These are phyloP conservation scores for Clathrospora elynae DNA, from an alignment of 2,329 filamentous ascomycete genomes.

Conservation along the genomic window DNA sequence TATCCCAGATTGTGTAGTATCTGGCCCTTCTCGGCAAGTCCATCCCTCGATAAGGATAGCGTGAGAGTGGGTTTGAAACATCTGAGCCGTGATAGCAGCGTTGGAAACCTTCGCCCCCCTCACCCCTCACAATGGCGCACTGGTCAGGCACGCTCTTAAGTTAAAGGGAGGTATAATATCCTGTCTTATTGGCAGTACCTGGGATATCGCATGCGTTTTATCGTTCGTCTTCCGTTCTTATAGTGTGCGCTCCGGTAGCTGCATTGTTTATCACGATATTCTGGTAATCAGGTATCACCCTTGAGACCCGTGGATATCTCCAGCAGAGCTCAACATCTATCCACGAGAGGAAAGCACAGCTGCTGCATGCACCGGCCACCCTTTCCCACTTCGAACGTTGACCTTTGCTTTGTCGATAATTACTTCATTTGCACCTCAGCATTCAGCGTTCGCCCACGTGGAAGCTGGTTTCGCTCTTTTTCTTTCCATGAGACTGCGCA, in stretches of 20 bases:
- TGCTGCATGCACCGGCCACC: constrained; percentile 1
- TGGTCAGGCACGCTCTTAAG: no score
- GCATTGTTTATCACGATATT: neutral
- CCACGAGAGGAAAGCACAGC: constrained; percentile 3
- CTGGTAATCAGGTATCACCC: constrained; percentile 1
- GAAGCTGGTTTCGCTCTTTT: constrained; percentile 15
- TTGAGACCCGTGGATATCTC: no score
- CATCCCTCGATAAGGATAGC: constrained; percentile 13
- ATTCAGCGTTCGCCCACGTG: neutral
- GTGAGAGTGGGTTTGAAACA: constrained; percentile 22
- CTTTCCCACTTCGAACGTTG: no score
- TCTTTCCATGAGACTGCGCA: constrained; percentile 9
- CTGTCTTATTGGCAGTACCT: no score
- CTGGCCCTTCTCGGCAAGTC: constrained; percentile 14
- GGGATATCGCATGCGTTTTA: constrained; percentile 12
- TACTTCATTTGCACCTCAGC: constrained; percentile 1
- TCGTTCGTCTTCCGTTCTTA: constrained; percentile 3
- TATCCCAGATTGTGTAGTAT: constrained; percentile 11
- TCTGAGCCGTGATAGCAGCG: constrained; percentile 25
- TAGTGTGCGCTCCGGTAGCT: constrained; percentile 10
- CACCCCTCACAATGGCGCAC: no score
- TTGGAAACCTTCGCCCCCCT: constrained; percentile 27
- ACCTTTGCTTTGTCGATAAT: neutral
- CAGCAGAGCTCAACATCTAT: constrained; percentile 3
- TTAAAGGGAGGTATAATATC: no score